phyloP scores from a whole-genome alignment of 768 basidiomycete genomes.

The Naganishia friedmannii region DNA sequence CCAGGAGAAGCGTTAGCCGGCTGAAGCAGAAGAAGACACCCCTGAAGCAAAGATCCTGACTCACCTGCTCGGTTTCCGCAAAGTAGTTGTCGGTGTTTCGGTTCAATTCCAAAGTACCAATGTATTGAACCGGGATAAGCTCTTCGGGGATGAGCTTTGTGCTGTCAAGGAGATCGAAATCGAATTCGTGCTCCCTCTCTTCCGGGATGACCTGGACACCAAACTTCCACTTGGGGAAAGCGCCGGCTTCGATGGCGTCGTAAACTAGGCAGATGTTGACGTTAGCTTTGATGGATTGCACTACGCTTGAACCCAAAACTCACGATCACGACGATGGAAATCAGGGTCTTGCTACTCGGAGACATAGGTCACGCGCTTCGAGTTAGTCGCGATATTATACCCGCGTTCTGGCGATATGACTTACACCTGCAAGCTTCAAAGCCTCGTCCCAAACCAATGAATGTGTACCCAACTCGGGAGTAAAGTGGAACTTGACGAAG shows the following conservation, averaged over 20 bases:
- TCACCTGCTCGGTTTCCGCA: conserved; percentile 74
- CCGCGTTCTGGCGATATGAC: neutral
- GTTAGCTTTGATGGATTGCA: neutral
- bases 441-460: conserved; percentile 86
- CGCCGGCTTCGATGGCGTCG: conserved; percentile 73
- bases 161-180: conserved; percentile 77
- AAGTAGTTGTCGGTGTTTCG: conserved; percentile 61
- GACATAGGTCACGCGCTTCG: neutral
- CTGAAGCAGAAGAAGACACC: too few relatives aligned
- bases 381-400: neutral
- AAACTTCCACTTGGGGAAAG: conserved; percentile 73
- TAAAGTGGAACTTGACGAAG: conserved; percentile 88
- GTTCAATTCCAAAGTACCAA: conserved; percentile 67
- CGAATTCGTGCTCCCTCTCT: conserved; percentile 72
- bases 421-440: conserved; percentile 61
- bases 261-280: conserved; percentile 52
- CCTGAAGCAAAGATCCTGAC: neutral
- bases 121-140: conserved; percentile 68
- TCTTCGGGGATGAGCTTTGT: conserved; percentile 86
- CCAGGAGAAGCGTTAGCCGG: too few relatives aligned
- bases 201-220: conserved; percentile 72
- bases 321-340: conserved; percentile 75
- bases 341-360: conserved; percentile 68
- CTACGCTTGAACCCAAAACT: neutral
- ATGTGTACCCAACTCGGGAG: conserved; percentile 79